Evolutionary conservation across 495 filamentous ascomycete genomes (phyloP), one percentile per base, ranked within the genome.

Genomic region (Halenospora varia): DNA sequence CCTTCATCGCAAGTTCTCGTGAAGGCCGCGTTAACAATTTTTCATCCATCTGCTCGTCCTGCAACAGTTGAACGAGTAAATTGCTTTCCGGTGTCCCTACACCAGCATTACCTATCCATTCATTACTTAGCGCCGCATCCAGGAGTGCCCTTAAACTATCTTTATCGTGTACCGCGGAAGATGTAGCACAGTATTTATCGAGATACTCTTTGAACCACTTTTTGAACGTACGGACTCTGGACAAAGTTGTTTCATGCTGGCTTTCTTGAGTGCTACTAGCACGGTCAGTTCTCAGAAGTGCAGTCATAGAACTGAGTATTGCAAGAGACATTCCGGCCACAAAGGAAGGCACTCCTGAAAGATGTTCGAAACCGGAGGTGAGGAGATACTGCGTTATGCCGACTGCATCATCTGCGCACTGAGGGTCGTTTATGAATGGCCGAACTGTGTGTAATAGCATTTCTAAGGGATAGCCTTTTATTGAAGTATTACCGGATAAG

Each of bases 341-440:
- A 64, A 97, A 96, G 1, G 84, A 82, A 6, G 89, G 88, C 0
- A 76, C 73, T 25, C 81, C 71, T 10, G 63, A 68, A 23, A 97
- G 73, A 66, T 94, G 86, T 19, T 71, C 54, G 17, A 74, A 77
- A 6, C 95, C 92, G 45, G 79, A 73, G 4, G 82, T 77, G 9
- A 97, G 70, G 2, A 99, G 78, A 66, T 96, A 97, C 73, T 90
- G 90, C 42, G 89, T 78, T 26, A 99, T 80, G 0, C 91, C 93
- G 26, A 97, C 72, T 3, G 89, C 84, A 74, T 99, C 94, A 61
- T 96, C 89, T n/a, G 92, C 88, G 68, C 92, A 97, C 64, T 92
- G 83, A 1, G 82, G 73, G 63, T 97, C 89, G 1, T 83, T 82
- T 18, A 97, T 76, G 59, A 89, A 96, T 1, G 87, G 85, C 17